phyloP scores from a whole-genome alignment of 306 rosid species.

The Carpinus viminea region DNA sequence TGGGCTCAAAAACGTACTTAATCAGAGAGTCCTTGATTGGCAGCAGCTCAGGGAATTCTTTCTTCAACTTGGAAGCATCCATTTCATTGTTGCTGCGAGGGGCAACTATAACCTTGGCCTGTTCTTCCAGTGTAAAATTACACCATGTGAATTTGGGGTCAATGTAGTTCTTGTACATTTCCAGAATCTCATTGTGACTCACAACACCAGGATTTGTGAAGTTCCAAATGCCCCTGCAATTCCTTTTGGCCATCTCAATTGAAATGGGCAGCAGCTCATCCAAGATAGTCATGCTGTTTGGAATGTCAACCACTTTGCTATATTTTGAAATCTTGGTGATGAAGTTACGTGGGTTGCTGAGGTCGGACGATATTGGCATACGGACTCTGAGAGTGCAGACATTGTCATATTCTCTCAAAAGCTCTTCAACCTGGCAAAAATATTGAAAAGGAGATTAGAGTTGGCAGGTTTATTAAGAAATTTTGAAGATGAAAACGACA shows the following conservation, averaged over 20 bases:
- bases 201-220: conserved; percentile 63
- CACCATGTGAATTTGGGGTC: conserved; percentile 50
- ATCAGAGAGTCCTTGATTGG: conserved; percentile 49
- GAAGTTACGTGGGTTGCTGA: conserved; percentile 57
- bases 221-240: conserved; percentile 57
- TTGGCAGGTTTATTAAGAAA: not conserved
- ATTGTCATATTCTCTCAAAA: conserved; percentile 57
- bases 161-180: conserved; percentile 60
- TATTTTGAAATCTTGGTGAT: conserved; percentile 51
- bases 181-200: conserved; percentile 61
- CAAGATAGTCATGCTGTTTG: conserved; percentile 55
- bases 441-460: conserved; percentile 8
- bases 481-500: conserved; percentile 11
- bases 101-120: conserved; percentile 42
- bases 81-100: conserved; percentile 46
- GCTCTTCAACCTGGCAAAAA: conserved; percentile 54
- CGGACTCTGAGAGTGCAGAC: conserved; percentile 59
- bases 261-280: conserved; percentile 64
- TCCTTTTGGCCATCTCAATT: conserved; percentile 59
- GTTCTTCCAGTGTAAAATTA: conserved; percentile 49
- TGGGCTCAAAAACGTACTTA: conserved; percentile 48
- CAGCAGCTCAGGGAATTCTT: conserved; percentile 52
- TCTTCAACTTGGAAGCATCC: conserved; percentile 52
- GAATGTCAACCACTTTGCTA: conserved; percentile 51
- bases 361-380: conserved; percentile 58